Conservation (phyloP, 305 asterid genomes). For the Fraxinus floribunda region DNA sequence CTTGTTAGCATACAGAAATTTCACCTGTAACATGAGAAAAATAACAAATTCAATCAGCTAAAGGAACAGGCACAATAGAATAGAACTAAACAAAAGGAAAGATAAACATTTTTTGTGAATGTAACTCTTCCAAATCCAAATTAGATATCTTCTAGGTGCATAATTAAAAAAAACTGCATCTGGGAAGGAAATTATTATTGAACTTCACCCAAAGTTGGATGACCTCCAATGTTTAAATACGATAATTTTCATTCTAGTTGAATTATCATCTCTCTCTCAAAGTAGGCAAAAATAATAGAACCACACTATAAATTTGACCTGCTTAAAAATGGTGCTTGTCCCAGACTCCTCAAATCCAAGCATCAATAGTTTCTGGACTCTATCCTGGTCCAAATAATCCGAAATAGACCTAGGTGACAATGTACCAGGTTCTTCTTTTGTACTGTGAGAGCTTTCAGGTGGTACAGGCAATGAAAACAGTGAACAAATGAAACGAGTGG, state of each 20-base stretch:
- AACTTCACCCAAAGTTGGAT: background rate
- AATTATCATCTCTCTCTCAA: background rate
- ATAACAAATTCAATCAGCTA: slow-evolving; percentile 13
- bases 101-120: background rate
- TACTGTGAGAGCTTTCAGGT: slow-evolving; percentile 35
- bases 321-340: slow-evolving; percentile 77
- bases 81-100: background rate
- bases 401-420: slow-evolving; percentile 31
- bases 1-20: slow-evolving; percentile 49
- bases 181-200: background rate
- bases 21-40: slow-evolving; percentile 48
- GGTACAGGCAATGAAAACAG: slow-evolving; percentile 74
- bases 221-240: background rate
- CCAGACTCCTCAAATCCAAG: slow-evolving; percentile 77
- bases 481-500: slow-evolving; percentile 63
- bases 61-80: background rate
- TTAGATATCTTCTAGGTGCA: background rate
- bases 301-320: slow-evolving; percentile 35
- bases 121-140: background rate
- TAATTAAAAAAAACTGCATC: background rate
- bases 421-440: slow-evolving; percentile 33
- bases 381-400: slow-evolving; percentile 44
- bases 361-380: slow-evolving; percentile 59
- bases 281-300: background rate
- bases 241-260: background rate